Base-by-base conservation (phyloP, 2,329 filamentous ascomycete species). In the Fusarium concolor region DNA sequence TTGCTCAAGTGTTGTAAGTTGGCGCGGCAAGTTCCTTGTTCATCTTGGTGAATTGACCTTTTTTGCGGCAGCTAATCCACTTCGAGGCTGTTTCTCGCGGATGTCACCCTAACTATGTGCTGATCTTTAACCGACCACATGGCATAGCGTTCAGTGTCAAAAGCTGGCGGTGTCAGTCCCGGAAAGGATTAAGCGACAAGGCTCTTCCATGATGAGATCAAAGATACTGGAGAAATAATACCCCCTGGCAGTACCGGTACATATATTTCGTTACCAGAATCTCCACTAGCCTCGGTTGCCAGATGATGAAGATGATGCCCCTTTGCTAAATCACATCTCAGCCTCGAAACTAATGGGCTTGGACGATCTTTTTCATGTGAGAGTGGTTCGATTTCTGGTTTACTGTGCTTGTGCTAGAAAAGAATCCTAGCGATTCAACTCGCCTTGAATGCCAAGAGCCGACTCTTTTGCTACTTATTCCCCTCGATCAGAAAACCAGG, bases 231-330 rank as follows among this genome's bases (percentile, higher is more conserved):
- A 57, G 42, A 41, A 49, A 35, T 26, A 49, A 35, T 26, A 28
- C 41, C 52, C 37, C 28, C 41, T 49, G 42, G 37, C 24, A 35
- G 49, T 44, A 52, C 37, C 37, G 49, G 28, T 51, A 62, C 33
- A 38, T 28, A 17, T 43, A 39, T 60, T 31, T 42, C 46, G 59
- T 46, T 65, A 37, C 57, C 65, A 41, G 52, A 39, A 44, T 14
- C 42, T 53, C 65, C 55, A 65, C 65, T 44, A 68, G 59, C 65
- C 65, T 68, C 65, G 60, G 65, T 47, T 66, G 50, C 35, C 45
- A 52, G 24, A 59, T 41, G 46, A 42, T 62, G 65, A 66, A 52
- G 51, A 62, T 49, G 44, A 33, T 41, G 63, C 45, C 47, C 63
- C 43, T 55, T 55, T 39, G 54, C 49, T 46, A 42, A 65, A 56